phyloP scores from a whole-genome alignment of 768 basidiomycete genomes.

The Boletus patriciae region DNA sequence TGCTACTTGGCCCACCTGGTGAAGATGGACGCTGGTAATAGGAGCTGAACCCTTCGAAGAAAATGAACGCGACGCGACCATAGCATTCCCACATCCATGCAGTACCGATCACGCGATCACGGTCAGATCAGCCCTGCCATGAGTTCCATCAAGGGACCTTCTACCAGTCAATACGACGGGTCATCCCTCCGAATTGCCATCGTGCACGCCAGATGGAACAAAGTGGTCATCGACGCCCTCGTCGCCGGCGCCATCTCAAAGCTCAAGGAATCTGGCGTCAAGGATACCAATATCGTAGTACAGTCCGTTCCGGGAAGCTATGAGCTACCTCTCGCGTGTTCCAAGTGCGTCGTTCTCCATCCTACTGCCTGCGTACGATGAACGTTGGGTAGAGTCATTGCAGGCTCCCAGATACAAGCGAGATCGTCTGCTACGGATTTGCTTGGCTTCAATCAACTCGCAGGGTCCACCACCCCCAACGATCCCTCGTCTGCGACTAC shows the following conservation, averaged over 20 bases:
- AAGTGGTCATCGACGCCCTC: slow-evolving; percentile 79
- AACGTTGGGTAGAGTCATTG: slow-evolving; percentile 65
- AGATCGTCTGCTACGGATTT: slow-evolving; percentile 79
- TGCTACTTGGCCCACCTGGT: background rate
- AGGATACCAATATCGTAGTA: slow-evolving; percentile 84
- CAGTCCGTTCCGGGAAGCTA: slow-evolving; percentile 94
- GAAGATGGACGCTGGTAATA: background rate
- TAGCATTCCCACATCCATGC: slow-evolving; percentile 22
- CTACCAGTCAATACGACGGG: slow-evolving; percentile 70
- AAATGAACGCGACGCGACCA: background rate
- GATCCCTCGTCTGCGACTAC: slow-evolving; percentile 26
- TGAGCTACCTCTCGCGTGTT: slow-evolving; percentile 86
- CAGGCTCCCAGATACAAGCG: slow-evolving; percentile 81
- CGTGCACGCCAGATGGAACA: slow-evolving; percentile 97
- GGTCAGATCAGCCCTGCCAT: slow-evolving; percentile 4
- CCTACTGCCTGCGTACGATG: slow-evolving; percentile 1
- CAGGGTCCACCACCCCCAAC: slow-evolving; percentile 36
- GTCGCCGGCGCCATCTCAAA: slow-evolving; percentile 76
- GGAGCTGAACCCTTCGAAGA: background rate
- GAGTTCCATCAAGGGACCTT: slow-evolving; percentile 73
- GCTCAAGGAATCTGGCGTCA: slow-evolving; percentile 83
- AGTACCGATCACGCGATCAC: no score
- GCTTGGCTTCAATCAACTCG: slow-evolving; percentile 50
- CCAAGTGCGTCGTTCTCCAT: slow-evolving; percentile 57
- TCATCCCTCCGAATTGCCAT: slow-evolving; percentile 82